Base-by-base conservation (phyloP, 345 rosid species). In the Draba incana region DNA sequence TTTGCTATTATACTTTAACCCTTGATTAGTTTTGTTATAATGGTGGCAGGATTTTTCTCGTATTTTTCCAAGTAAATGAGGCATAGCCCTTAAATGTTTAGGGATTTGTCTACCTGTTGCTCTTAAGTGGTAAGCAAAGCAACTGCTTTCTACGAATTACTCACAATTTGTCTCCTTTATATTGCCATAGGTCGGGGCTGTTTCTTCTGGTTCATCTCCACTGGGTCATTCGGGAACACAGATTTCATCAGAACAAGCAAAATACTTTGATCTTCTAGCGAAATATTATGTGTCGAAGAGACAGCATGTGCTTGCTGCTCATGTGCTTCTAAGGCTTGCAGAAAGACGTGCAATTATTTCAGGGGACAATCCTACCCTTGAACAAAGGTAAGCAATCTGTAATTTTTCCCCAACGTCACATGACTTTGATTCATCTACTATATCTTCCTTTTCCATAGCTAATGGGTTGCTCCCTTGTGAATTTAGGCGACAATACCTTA, bases 291-390 rank as follows among this genome's bases (percentile, higher is more conserved):
- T 94, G 76, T 80, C 81, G 48, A 91, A 89, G 85, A 80, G 98
- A 56, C 98, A 94, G 69, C 99, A 94, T 75, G 42, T 84, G 53
- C 99, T 94, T 81, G 98, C 99, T 42, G 96, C 99, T 67, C 98
- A 89, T 79, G 83, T 92, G 39, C 76, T 94, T 77, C 79, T 94
- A 64, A 83, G 96, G 83, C 89, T 94, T 69, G 97, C 96, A 65
- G 99, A 94, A 82, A 83, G 90, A 72, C 92, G 90, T 45, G 77
- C 98, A 43, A 68, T 76, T 62, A 86, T 81, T 68, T 76, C 75
- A 45, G 85, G 82, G 66, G 87, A 79, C 79, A 75, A 46, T 71
- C 96, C 84, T 48, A 85, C 83, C 57, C 87, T 91, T 70, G 93
- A 94, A 52, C 92, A 91, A 78, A 89, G 99, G 99, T 90, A 58